A percentile compares a stretch with the other conserved stretches of the same genome.
These are phyloP conservation scores for Thraustotheca clavata DNA, from an alignment of 352 stramenopile species.

Conservation along the genomic window DNA sequence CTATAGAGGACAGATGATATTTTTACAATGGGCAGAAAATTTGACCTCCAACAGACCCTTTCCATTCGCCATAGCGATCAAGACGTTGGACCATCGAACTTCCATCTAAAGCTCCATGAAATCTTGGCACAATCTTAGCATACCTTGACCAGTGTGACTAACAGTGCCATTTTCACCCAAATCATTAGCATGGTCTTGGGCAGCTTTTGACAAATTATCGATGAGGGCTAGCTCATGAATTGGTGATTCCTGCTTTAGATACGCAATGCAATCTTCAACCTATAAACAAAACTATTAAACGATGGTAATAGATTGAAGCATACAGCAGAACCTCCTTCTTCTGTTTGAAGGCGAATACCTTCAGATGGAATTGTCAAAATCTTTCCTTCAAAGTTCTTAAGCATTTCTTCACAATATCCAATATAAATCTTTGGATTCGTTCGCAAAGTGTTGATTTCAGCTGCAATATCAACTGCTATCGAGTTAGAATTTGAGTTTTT, in stretches of 20 bases:
- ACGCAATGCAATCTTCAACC: conserved; percentile 20
- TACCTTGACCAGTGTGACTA: conserved; percentile 17
- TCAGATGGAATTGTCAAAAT: conserved; percentile 18
- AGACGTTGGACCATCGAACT: conserved; percentile 16
- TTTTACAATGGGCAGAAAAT: not conserved
- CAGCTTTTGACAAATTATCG: conserved; percentile 14
- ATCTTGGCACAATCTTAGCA: not conserved
- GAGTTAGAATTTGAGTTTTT: not conserved
- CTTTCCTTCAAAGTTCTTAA: conserved; percentile 12
- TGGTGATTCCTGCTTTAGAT: not conserved
- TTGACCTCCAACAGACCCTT: conserved; percentile 12
- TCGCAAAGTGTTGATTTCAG: conserved; percentile 8
- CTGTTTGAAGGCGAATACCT: conserved; percentile 19
- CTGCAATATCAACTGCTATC: not conserved
- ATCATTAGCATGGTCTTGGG: conserved; percentile 18
- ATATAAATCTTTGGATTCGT: conserved; percentile 13
- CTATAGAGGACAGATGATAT: not conserved
- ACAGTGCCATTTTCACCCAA: conserved; percentile 17
- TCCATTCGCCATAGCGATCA: conserved; percentile 20
- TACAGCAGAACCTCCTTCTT: conserved; percentile 14
- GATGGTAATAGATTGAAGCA: not conserved
- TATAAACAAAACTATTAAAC: not conserved
- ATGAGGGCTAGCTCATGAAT: not conserved
- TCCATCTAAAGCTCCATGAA: conserved; percentile 3
- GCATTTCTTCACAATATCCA: conserved; percentile 11